Conservation (phyloP, 139 green algal species). For the Chlorella ohadii region DNA sequence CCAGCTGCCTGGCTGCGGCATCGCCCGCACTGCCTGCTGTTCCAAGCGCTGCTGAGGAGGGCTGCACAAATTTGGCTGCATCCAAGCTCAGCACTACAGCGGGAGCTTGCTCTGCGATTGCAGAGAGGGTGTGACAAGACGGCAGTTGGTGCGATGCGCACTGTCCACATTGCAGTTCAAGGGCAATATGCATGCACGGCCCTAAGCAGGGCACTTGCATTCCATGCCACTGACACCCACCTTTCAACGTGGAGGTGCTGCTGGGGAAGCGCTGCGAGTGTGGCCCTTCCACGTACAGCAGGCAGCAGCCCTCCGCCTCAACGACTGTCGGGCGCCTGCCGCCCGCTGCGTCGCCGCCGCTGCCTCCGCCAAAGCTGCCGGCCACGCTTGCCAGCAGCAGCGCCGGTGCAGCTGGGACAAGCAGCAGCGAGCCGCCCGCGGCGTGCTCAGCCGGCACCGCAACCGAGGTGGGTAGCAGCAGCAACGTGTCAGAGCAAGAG, state of each 20-base stretch:
- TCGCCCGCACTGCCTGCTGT: background rate
- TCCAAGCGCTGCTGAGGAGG: background rate
- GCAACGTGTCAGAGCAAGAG: background rate
- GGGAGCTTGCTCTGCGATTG: conserved; percentile 26
- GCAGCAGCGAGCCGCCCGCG: conserved; percentile 9
- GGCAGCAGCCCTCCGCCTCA: background rate
- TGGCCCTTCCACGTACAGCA: conserved; percentile 32
- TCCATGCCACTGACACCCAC: too few species aligned
- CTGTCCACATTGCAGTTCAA: too few species aligned
- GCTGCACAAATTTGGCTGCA: background rate
- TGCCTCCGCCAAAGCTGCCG: background rate
- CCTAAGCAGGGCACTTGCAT: too few species aligned
- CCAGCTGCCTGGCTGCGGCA: background rate
- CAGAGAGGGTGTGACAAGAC: background rate
- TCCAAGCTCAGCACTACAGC: conserved; percentile 7
- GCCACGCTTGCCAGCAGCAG: background rate
- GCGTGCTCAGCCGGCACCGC: background rate
- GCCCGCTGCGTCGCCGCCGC: background rate
- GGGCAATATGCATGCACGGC: too few species aligned
- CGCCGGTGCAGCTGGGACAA: background rate
- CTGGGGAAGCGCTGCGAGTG: conserved; percentile 27
- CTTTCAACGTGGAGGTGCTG: conserved; percentile 22
- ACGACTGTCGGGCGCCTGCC: background rate
- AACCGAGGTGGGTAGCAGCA: conserved; percentile 6
- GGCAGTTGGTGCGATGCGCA: too few species aligned